Conservation (phyloP, 192 early-diverging fungal species). For the Podila minutissima region DNA sequence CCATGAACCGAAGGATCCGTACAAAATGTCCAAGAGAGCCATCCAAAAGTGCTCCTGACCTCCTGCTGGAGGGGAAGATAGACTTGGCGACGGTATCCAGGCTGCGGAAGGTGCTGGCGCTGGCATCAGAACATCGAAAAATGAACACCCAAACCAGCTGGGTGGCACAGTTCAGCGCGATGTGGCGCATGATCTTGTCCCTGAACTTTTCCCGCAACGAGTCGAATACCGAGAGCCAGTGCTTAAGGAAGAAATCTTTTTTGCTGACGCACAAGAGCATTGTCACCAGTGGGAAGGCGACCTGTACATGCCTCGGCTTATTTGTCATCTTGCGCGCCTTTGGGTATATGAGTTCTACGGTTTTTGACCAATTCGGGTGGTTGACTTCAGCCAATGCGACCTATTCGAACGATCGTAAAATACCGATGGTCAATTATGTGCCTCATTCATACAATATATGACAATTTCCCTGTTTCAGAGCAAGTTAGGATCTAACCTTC, state of each 20-base stretch:
- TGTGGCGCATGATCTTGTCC: slow-evolving; percentile 76
- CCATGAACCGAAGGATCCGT: slow-evolving; percentile 76
- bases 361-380: slow-evolving; percentile 91
- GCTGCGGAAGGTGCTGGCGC: slow-evolving; percentile 56
- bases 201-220: slow-evolving; percentile 74
- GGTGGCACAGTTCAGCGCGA: slow-evolving; percentile 81
- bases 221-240: slow-evolving; percentile 78
- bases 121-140: slow-evolving; percentile 86
- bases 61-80: slow-evolving; percentile 70
- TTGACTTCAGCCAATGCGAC: slow-evolving; percentile 95
- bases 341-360: slow-evolving; percentile 90
- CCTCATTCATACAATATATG: background rate
- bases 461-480: background rate
- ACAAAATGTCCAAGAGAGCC: slow-evolving; percentile 74
- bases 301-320: slow-evolving; percentile 84
- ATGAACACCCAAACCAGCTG: slow-evolving; percentile 95
- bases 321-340: slow-evolving; percentile 90
- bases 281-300: slow-evolving; percentile 85
- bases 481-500: slow-evolving; percentile 52
- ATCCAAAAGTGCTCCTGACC: slow-evolving; percentile 69
- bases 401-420: slow-evolving; percentile 36
- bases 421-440: background rate
- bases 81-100: slow-evolving; percentile 68
- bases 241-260: slow-evolving; percentile 87
- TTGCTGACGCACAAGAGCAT: slow-evolving; percentile 92